These are phyloP conservation scores for Bryum argenteum DNA, from an alignment of 225 moss, liverwort and hornwort species.

Conservation along the genomic window DNA sequence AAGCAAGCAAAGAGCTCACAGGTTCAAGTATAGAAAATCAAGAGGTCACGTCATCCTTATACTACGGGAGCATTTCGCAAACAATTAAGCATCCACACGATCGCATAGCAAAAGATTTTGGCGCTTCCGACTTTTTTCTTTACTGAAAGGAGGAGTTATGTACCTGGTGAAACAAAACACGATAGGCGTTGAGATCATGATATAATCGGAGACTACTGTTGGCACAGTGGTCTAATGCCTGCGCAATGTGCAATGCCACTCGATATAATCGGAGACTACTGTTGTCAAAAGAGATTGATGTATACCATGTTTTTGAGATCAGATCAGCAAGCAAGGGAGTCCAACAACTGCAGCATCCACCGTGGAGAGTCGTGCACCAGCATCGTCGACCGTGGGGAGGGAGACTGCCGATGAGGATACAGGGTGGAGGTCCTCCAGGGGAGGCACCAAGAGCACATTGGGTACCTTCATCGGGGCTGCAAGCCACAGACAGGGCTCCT, in stretches of 20 bases:
- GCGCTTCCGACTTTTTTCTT: background rate
- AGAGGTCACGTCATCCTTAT: background rate
- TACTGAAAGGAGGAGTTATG: background rate
- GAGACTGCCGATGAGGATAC: too few species aligned
- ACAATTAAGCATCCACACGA: background rate
- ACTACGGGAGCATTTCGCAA: background rate
- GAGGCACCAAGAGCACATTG: too few species aligned
- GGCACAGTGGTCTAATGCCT: conserved; percentile 94
- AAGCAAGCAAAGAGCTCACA: background rate
- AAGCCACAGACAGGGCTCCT: too few species aligned
- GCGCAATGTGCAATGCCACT: conserved; percentile 93
- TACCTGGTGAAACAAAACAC: conserved; percentile 97
- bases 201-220: conserved; percentile 85
- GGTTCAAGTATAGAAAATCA: background rate
- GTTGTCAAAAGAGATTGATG: too few species aligned
- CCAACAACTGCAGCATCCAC: too few species aligned
- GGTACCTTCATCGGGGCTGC: too few species aligned
- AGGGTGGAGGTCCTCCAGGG: too few species aligned
- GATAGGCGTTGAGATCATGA: conserved; percentile 96
- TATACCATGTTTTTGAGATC: too few species aligned
- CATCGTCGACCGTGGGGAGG: too few species aligned
- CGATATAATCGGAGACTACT: too few species aligned
- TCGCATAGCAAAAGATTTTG: background rate
- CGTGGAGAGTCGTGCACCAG: too few species aligned
- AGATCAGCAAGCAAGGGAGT: too few species aligned